These are phyloP conservation scores for Backusella australiensis DNA, from an alignment of 192 early-diverging fungal species.

Conservation along the genomic window DNA sequence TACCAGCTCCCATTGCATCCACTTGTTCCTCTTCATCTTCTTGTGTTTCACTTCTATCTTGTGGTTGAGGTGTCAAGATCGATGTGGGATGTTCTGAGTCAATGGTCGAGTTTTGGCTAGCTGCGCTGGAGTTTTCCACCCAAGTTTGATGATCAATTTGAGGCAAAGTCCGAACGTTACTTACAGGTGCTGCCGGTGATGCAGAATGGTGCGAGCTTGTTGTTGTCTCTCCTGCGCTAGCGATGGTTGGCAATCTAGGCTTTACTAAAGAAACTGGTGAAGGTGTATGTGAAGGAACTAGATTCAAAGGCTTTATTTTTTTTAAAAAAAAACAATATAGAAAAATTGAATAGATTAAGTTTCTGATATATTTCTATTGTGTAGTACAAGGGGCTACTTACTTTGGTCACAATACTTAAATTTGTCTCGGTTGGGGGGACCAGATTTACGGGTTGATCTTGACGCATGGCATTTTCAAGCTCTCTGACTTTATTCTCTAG, in stretches of 20 bases:
- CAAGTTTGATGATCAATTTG: slow-evolving; percentile 3
- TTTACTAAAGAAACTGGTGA: not conserved
- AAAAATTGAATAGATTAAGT: not conserved
- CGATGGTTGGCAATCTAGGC: not conserved
- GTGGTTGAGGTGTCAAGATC: not conserved
- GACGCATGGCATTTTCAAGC: slow-evolving; percentile 3
- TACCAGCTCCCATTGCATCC: slow-evolving; percentile 15
- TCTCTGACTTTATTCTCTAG: slow-evolving; percentile 9
- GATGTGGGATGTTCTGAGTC: not conserved
- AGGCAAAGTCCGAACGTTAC: not conserved
- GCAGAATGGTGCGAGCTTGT: not conserved
- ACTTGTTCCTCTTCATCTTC: not conserved
- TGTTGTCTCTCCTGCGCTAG: not conserved
- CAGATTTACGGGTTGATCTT: slow-evolving; percentile 1
- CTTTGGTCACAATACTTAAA: not conserved
- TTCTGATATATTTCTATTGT: not conserved
- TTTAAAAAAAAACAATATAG: too few relatives aligned
- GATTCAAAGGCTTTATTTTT: not conserved
- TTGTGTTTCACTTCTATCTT: not conserved
- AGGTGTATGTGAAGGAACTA: not conserved
- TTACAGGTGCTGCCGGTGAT: not conserved
- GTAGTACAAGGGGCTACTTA: not conserved
- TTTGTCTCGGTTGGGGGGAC: slow-evolving; percentile 4
- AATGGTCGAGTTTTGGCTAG: not conserved
- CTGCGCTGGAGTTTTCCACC: not conserved